Conservation (phyloP, 495 filamentous ascomycete genomes). For the Glarea lozoyensis region DNA sequence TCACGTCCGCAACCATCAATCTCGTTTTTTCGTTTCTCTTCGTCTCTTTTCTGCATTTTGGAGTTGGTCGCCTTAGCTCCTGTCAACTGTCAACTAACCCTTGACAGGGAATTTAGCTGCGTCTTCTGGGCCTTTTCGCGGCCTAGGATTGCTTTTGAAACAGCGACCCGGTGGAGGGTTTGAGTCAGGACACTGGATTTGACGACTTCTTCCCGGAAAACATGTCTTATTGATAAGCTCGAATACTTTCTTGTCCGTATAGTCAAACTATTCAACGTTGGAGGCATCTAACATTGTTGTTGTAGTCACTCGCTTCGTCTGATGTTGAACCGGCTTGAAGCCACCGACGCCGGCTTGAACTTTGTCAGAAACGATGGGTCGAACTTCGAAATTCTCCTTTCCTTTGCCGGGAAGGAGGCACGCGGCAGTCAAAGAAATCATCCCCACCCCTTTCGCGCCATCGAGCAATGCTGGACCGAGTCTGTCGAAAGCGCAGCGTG, state of each 20-base stretch:
- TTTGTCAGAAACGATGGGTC: slow-evolving; percentile 29
- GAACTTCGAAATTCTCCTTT: slow-evolving; percentile 43
- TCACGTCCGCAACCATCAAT: neutral
- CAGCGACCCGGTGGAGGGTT: no score
- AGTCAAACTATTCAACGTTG: no score
- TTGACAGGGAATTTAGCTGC: no score
- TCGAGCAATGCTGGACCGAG: slow-evolving; percentile 17
- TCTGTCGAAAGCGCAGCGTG: slow-evolving; percentile 35
- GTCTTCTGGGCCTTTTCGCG: no score
- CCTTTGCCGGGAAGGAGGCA: slow-evolving; percentile 40
- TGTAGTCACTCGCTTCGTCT: neutral
- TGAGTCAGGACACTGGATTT: no score
- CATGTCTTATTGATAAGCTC: no score
- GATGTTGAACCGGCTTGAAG: neutral
- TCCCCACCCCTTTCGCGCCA: slow-evolving; percentile 18
- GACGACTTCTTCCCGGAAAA: no score
- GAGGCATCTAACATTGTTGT: no score
- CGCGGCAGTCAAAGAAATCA: slow-evolving; percentile 26
- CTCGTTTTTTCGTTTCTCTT: neutral
- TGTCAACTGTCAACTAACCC: no score
- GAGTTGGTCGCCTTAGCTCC: no score
- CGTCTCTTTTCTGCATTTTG: neutral
- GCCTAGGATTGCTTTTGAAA: no score
- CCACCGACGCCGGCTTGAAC: neutral
- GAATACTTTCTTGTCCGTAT: no score